Conservation (phyloP, 2,329 filamentous ascomycete genomes). For the Talaromyces atroroseus region DNA sequence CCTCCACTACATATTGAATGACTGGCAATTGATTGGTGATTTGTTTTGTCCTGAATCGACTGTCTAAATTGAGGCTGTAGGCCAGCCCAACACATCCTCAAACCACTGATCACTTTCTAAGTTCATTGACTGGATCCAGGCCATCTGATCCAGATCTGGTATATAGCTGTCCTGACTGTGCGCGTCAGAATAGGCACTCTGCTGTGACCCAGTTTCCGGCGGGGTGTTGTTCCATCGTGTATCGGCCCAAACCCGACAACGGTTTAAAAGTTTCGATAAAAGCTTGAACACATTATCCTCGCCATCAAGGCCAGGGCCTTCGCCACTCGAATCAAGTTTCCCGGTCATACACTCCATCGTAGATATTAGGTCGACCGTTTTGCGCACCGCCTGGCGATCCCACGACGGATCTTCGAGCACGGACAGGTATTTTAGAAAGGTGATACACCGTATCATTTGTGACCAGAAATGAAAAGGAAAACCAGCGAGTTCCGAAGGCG, state of each 20-base stretch:
- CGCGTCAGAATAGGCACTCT: not conserved
- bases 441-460: slow-evolving; percentile 32
- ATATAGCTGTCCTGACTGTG: slow-evolving; percentile 11
- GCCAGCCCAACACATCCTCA: slow-evolving; percentile 10
- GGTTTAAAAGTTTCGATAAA: slow-evolving; percentile 22
- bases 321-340: slow-evolving; percentile 22
- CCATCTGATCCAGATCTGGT: slow-evolving; percentile 23
- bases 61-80: not conserved
- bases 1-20: too few relatives aligned
- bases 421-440: slow-evolving; percentile 33
- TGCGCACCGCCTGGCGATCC: slow-evolving; percentile 32
- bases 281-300: slow-evolving; percentile 24
- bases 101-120: slow-evolving; percentile 21
- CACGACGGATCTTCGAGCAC: slow-evolving; percentile 35
- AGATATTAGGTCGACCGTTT: slow-evolving; percentile 26
- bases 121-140: slow-evolving; percentile 27
- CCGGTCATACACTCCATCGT: slow-evolving; percentile 28
- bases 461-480: slow-evolving; percentile 35
- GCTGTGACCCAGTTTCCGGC: slow-evolving; percentile 3
- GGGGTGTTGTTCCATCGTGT: slow-evolving; percentile 14
- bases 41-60: not conserved
- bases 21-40: too few relatives aligned
- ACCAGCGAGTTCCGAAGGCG: slow-evolving; percentile 22
- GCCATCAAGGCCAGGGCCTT: slow-evolving; percentile 25
- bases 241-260: slow-evolving; percentile 20